Base-by-base conservation (phyloP, 2,329 filamentous ascomycete species). In the Trichoderma polysporum region DNA sequence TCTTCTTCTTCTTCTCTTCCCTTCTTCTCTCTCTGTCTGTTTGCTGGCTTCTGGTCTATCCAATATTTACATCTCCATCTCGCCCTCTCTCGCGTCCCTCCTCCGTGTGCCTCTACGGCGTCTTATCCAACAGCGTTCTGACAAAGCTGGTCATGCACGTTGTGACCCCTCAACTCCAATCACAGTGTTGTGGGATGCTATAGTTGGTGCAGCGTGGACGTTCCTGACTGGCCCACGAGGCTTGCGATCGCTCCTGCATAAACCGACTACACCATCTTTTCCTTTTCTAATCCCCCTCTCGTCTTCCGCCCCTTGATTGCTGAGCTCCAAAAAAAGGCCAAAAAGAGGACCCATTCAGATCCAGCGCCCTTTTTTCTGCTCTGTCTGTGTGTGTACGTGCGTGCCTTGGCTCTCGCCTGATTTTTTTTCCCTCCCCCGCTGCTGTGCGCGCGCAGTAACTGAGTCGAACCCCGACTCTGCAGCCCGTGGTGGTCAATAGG, bases 141-240 rank as follows among this genome's bases (percentile, higher is more conserved):
- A 39, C 66, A 45, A 56, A 54, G 52, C 56, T 58, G 67, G 69
- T 61, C 61, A 70, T 69, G 69, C 69, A 68, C 61, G 57, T 50
- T 64, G 49, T 62, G 67, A 63, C 61, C 53, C 49, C 63, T 62
- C 60, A 33, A 67, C 63, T 57, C 71, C 69, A 69, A 72, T 71
- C 68, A 70, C 52, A 57, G 29, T 58, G 50, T 59, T 62, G 62
- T 63, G 57, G 65, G 68, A 69, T 69, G 68, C 68, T 57, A 61
- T 66, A 69, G 67, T 70, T 62, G 52, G 56, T 70, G 72, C 71
- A 71, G 70, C 69, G 69, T 69, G 68, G 70, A 72, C 69, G 56
- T 62, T 67, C 69, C 69, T 70, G 69, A 73, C 70, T 74, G 73
- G 72, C 66, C 67, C 57, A 57, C 66, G 67, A 67, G 60, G 67